These are phyloP conservation scores for Knoxia roxburghii DNA, from an alignment of 257 asterid species.

Conservation along the genomic window DNA sequence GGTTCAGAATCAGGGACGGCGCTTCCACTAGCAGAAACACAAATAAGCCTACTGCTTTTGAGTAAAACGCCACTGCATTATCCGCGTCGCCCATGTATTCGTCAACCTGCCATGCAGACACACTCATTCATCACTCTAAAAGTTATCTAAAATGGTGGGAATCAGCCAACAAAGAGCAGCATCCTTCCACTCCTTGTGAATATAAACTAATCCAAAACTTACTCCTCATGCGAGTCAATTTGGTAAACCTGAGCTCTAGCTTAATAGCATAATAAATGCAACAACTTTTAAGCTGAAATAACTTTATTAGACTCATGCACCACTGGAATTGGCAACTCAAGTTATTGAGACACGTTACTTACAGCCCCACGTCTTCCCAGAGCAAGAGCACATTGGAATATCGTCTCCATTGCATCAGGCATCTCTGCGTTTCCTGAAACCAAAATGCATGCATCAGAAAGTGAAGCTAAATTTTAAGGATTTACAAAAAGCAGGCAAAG, in stretches of 20 bases:
- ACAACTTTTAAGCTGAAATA: background rate
- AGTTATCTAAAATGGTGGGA: background rate
- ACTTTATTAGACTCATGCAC: background rate
- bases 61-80: conserved; percentile 49
- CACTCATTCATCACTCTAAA: conserved; percentile 8
- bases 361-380: conserved; percentile 76
- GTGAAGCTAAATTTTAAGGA: background rate
- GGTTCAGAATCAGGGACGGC: conserved; percentile 63
- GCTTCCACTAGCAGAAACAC: conserved; percentile 70
- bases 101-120: conserved; percentile 48
- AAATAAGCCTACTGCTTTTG: conserved; percentile 57
- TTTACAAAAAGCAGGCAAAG: background rate
- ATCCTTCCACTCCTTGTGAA: no score
- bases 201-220: no score
- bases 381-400: conserved; percentile 76
- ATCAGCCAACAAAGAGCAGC: no score
- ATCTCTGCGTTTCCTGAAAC: conserved; percentile 65
- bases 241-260: background rate
- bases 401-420: conserved; percentile 91
- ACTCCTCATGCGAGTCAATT: no score
- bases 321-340: conserved; percentile 9
- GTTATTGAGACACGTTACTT: conserved; percentile 32
- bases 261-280: background rate
- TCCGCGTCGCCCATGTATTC: conserved; percentile 64
- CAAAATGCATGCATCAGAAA: conserved; percentile 2